A percentile compares a stretch with the other conserved stretches of the same genome.
These are phyloP conservation scores for Periconia sp. DNA, from an alignment of 2,329 filamentous ascomycete genomes.

Conservation along the genomic window DNA sequence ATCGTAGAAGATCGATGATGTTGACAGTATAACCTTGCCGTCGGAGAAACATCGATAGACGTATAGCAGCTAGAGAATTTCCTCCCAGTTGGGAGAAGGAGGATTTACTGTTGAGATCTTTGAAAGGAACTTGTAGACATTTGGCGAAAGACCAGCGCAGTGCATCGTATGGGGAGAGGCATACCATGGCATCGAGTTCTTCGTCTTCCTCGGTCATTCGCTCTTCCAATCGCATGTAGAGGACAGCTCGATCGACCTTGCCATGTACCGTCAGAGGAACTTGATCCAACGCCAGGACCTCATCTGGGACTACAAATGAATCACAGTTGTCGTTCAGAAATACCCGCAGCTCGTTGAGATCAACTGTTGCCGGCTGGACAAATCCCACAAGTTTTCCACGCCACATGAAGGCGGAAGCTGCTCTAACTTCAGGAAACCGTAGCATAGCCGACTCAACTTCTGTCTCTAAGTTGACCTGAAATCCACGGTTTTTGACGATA, in stretches of 20 bases:
- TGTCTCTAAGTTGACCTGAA: constrained; percentile 39
- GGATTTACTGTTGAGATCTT: constrained; percentile 1
- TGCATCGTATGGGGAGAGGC: constrained; percentile 1
- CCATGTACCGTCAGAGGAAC: constrained; percentile 10
- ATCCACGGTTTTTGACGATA: constrained; percentile 31
- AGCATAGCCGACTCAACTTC: constrained; percentile 33
- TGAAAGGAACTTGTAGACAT: constrained; percentile 3
- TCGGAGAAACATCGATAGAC: constrained; percentile 4
- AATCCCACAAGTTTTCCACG: constrained; percentile 16
- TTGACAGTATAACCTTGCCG: constrained; percentile 1
- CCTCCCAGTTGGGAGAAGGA: constrained; percentile 7
- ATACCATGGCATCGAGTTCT: neutral
- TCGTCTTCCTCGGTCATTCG: neutral
- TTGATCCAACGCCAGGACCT: constrained; percentile 1
- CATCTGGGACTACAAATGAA: constrained; percentile 11
- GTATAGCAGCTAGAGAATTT: constrained; percentile 7
- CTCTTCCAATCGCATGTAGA: constrained; percentile 1
- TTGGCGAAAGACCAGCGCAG: neutral
- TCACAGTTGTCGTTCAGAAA: constrained; percentile 4
- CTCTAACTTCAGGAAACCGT: constrained; percentile 9
- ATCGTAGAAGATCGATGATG: constrained; percentile 1
- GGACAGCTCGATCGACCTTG: constrained; percentile 7
- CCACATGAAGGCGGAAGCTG: constrained; percentile 19
- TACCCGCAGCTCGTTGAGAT: constrained; percentile 4
- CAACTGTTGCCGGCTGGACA: constrained; percentile 11